Base-by-base conservation (phyloP, 2,329 filamentous ascomycete species). In the Neofusicoccum kwambonambiense region DNA sequence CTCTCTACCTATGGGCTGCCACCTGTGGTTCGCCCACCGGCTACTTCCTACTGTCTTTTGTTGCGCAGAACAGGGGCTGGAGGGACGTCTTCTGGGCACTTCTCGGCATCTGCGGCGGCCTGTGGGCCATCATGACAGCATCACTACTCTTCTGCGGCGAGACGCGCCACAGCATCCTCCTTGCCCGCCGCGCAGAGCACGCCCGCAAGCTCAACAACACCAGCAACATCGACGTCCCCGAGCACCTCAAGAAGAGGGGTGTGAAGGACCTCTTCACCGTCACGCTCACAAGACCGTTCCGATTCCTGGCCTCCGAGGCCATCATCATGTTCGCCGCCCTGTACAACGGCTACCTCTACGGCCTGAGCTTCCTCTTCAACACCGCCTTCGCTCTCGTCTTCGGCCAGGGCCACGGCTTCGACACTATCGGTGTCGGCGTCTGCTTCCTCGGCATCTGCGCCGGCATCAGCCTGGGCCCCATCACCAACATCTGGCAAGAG, bases 341-440 rank as follows among this genome's bases (percentile, higher is more conserved):
- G 0, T 83, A 82, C 69, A 83, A 83, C 54, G 81, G 80, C 3
- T 82, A 81, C 65, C 71, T 83, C 2, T 83, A 83, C 57, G 81
- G 81, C 1, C 65, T 83, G 8, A 81, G 79, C 1, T 84, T 83
- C 62, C 72, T 83, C 0, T 83, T 83, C 73, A 83, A 83, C 64
- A 79, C 77, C 3, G 81, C 80, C 0, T 84, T 84, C 64, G 74
- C 77, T 19, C 74, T 84, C 19, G 82, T 84, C 0, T 84, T 84
- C 64, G 80, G 81, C 1, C 68, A 71, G 15, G 81, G 81, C 1
- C 79, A 79, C 62, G 79, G 78, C 0, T 80, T 80, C 42, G 70
- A 74, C 64, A 77, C 72, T 1, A 72, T 78, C 4, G 75, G 75
- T 1, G 74, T 80, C 37, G 79, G 79, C 0, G 72, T 81, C 5